phyloP scores from a whole-genome alignment of 2,329 filamentous ascomycete genomes.

The Colletotrichum lupini region DNA sequence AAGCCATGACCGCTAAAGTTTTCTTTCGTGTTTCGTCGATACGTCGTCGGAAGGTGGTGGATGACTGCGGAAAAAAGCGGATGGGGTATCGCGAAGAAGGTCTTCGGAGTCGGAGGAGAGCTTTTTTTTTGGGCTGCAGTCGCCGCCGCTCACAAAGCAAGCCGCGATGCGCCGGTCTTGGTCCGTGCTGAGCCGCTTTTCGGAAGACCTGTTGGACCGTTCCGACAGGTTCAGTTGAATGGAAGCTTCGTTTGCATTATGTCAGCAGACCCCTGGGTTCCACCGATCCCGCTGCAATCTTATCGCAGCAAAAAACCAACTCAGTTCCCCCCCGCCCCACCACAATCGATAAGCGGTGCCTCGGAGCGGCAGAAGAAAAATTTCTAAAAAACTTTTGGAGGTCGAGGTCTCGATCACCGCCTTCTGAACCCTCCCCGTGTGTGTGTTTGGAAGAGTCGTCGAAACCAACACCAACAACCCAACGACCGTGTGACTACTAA shows the following conservation, averaged over 20 bases:
- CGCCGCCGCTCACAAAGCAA: background rate
- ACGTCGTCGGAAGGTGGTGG: background rate
- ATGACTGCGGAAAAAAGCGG: constrained; percentile 15
- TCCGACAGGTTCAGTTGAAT: background rate
- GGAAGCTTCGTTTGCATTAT: background rate
- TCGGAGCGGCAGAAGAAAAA: constrained; percentile 28
- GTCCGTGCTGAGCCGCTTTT: background rate
- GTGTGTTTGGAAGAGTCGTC: constrained; percentile 23
- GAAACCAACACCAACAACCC: constrained; percentile 1
- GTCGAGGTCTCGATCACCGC: constrained; percentile 30
- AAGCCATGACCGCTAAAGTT: constrained; percentile 48
- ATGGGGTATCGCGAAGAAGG: constrained; percentile 10
- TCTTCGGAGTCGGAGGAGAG: background rate
- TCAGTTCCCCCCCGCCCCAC: constrained; percentile 14
- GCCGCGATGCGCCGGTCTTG: constrained; percentile 10
- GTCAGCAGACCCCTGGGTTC: background rate
- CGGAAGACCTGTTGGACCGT: background rate
- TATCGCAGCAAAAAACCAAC: background rate
- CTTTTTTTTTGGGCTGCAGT: constrained; percentile 12
- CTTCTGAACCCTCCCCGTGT: constrained; percentile 18
- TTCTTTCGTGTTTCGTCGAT: background rate
- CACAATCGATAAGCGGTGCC: constrained; percentile 30
- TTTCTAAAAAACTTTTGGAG: constrained; percentile 33
- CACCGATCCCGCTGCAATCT: constrained; percentile 1
- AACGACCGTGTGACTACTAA: constrained; percentile 1